Percentiles rank a stretch among this genome's conserved stretches.
phyloP scores from a whole-genome alignment of 2,329 filamentous ascomycete genomes.

The Phyllosticta paracitricarpa region DNA sequence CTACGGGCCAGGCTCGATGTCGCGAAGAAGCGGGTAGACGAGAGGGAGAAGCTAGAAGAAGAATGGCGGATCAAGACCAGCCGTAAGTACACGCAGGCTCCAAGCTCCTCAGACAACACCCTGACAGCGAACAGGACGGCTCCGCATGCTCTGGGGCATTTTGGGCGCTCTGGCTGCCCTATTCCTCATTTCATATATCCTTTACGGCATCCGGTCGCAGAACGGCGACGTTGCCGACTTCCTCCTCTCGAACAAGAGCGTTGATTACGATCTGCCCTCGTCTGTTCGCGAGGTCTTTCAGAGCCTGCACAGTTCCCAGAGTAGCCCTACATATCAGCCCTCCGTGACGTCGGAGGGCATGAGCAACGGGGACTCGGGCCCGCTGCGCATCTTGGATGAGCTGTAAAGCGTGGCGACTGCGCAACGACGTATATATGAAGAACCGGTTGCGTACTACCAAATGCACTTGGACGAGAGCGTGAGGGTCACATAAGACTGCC shows the following conservation, averaged over 20 bases:
- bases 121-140: slow-evolving; percentile 31
- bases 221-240: slow-evolving; percentile 13
- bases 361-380: slow-evolving; percentile 8
- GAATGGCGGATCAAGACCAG: slow-evolving; percentile 25
- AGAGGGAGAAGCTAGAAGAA: slow-evolving; percentile 56
- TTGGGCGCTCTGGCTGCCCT: slow-evolving; percentile 35
- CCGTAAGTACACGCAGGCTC: not conserved
- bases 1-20: slow-evolving; percentile 55
- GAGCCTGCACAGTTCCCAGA: not conserved
- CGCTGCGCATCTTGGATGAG: slow-evolving; percentile 16
- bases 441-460: no score
- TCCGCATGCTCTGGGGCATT: slow-evolving; percentile 55
- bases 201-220: slow-evolving; percentile 22
- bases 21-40: slow-evolving; percentile 54
- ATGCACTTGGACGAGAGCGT: no score
- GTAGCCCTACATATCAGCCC: not conserved
- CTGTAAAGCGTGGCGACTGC: slow-evolving; percentile 6
- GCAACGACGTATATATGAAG: no score
- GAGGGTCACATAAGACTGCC: no score
- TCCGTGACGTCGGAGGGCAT: not conserved
- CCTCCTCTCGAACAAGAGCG: slow-evolving; percentile 18
- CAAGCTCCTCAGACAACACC: not conserved
- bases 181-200: slow-evolving; percentile 37
- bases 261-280: slow-evolving; percentile 18
- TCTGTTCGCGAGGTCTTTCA: slow-evolving; percentile 25